Evolutionary conservation across 345 rosid genomes (phyloP).

Genomic region (Euphorbia peplus): DNA sequence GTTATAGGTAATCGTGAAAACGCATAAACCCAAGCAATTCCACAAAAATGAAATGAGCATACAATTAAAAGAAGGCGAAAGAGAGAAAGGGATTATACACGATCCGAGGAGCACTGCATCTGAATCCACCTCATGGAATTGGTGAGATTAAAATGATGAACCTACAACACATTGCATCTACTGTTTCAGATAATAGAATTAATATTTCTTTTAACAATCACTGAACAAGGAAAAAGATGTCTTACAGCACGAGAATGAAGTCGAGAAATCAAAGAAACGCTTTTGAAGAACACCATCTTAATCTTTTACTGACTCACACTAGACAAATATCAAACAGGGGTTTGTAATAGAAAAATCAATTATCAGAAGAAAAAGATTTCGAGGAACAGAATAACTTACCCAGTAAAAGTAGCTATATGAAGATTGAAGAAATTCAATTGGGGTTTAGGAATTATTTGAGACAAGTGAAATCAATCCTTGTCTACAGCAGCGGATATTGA

Average conservation of each 20-base stretch:
- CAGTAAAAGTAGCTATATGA: too few relatives aligned
- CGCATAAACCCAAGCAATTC: too few relatives aligned
- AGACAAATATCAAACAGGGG: too few relatives aligned
- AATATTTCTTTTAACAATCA: too few relatives aligned
- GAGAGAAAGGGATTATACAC: constrained; percentile 43
- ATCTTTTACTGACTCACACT: too few relatives aligned
- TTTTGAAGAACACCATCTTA: constrained; percentile 71
- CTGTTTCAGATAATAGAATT: too few relatives aligned
- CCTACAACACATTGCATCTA: constrained; percentile 33
- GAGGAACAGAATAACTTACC: background rate
- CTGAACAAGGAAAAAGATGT: too few relatives aligned
- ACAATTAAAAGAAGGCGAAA: background rate
- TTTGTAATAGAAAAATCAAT: background rate
- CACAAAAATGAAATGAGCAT: background rate
- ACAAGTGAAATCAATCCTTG: too few relatives aligned
- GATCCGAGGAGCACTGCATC: constrained; percentile 65
- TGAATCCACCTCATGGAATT: constrained; percentile 86
- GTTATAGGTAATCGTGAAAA: too few relatives aligned
- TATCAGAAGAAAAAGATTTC: background rate
- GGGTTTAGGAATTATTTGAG: too few relatives aligned
- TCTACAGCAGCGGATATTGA: too few relatives aligned
- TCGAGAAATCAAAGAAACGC: constrained; percentile 56
- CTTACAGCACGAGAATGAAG: constrained; percentile 70
- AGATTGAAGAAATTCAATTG: too few relatives aligned
- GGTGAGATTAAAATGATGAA: constrained; percentile 54